A percentile compares a stretch with the other conserved stretches of the same genome.
Evolutionary conservation across 2,329 filamentous ascomycete species (phyloP).

Genomic region (Claviceps sp.): DNA sequence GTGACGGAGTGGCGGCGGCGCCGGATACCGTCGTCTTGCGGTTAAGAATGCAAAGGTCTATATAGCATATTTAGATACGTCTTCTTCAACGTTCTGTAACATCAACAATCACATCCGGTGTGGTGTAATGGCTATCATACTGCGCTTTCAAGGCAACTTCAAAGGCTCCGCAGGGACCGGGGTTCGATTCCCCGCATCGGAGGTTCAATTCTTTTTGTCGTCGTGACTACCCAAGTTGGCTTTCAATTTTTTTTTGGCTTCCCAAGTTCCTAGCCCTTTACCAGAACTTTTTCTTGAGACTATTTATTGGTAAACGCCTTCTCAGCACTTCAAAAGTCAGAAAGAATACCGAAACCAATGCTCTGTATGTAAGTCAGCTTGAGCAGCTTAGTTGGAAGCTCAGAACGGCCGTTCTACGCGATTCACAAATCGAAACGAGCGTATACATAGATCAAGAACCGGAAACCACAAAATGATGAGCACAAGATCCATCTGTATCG

Average conservation of each 20-base stretch:
- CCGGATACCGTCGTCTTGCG: too few relatives aligned
- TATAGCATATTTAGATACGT: neutral
- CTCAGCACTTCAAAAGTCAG: too few relatives aligned
- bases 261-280: neutral
- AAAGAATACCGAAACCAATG: too few relatives aligned
- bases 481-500: too few relatives aligned
- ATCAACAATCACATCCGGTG: slow-evolving; percentile 1
- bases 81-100: neutral
- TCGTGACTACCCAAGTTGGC: neutral
- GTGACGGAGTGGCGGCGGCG: neutral
- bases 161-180: slow-evolving; percentile 6
- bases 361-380: too few relatives aligned
- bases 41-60: accelerated
- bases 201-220: neutral
- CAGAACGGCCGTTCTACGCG: too few relatives aligned
- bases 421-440: too few relatives aligned
- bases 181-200: slow-evolving; percentile 9
- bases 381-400: too few relatives aligned
- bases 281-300: neutral
- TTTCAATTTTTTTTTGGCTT: neutral
- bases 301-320: neutral
- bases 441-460: too few relatives aligned
- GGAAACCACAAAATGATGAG: too few relatives aligned
- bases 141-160: slow-evolving; percentile 4
- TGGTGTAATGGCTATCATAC: slow-evolving; percentile 9